Conservation (phyloP, 202 grass and related monocot species). For the Zoysia matrella region DNA sequence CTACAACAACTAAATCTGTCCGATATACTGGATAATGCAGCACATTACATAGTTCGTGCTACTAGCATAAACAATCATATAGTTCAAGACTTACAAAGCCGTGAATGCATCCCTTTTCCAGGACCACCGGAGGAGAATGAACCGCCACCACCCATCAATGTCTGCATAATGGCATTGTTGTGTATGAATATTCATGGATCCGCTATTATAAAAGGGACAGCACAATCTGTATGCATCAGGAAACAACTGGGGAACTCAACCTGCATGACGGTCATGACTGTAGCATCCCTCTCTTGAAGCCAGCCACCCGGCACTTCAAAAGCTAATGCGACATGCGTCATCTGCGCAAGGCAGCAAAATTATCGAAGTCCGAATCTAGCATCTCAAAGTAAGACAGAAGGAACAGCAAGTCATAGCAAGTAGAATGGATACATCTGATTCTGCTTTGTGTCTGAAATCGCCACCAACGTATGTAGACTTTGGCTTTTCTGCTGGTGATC, state of each 20-base stretch:
- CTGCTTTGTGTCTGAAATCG: constrained; percentile 64
- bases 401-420: neutral
- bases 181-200: constrained; percentile 5
- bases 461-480: constrained; percentile 81
- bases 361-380: constrained; percentile 25
- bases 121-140: constrained; percentile 97
- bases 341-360: constrained; percentile 53
- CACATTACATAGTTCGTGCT: constrained; percentile 1
- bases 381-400: neutral
- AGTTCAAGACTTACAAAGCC: constrained; percentile 75
- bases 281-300: constrained; percentile 75
- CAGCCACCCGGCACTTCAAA: constrained; percentile 95
- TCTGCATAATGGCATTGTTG: constrained; percentile 53
- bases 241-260: constrained; percentile 49
- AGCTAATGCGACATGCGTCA: constrained; percentile 82
- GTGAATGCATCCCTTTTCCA: constrained; percentile 98
- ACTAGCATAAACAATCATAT: constrained; percentile 22
- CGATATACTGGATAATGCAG: neutral
- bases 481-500: constrained; percentile 54
- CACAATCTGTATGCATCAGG: neutral
- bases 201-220: constrained; percentile 25
- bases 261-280: constrained; percentile 81
- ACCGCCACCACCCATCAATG: constrained; percentile 89
- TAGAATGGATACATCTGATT: constrained; percentile 58
- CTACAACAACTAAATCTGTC: constrained; percentile 19